Evolutionary conservation across 1,284 basidiomycete genomes (phyloP), one percentile per base, ranked within the genome.

Genomic region (Cutaneotrichosporon dermatis): DNA sequence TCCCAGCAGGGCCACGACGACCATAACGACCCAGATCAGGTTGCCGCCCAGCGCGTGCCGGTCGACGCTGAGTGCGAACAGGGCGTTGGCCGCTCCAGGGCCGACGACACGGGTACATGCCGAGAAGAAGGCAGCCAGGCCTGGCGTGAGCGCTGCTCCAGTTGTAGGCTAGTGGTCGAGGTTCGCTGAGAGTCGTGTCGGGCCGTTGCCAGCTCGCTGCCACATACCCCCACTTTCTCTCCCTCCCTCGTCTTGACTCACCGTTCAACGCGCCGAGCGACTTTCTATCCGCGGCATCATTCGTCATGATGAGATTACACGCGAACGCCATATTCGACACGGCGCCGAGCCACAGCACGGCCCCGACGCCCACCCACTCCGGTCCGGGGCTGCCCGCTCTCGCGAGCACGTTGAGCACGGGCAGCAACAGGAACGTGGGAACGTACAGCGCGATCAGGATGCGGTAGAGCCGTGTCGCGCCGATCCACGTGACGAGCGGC

Each of bases 41-140:
- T 75, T 63, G 4, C 74, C 74, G 15, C 69, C 70, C 16, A 71
- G 51, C 34, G 69, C 59, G 13, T 72, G 64, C 40, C 69, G 58
- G 45, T 75, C 70, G 33, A 76, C 67, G 4, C 68, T 71, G 4
- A 75, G 58, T 1, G 74, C 74, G 51, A 74, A 76, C 9, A 75
- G 60, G 13, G 66, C 61, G 4, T 67, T 68, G n/a, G 69, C 62
- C 4, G 62, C 57, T 2, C 66, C 70, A 6, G 72, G 72, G 10
- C 72, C 72, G 33, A 74, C 61, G 6, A 69, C 64, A 4, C 72
- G 56, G 46, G 70, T 67, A 10, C 61, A 61, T 0, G 69, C 70
- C 1, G 70, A 69, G 41, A 71, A 61, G 37, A 69, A 51, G 0
- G 58, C 58, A 1, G 58, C 58, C 16, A 59, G 58, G 49, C 58